Evolutionary conservation across 75 land plant species (phyloP).

Genomic region (Picea glauca): DNA sequence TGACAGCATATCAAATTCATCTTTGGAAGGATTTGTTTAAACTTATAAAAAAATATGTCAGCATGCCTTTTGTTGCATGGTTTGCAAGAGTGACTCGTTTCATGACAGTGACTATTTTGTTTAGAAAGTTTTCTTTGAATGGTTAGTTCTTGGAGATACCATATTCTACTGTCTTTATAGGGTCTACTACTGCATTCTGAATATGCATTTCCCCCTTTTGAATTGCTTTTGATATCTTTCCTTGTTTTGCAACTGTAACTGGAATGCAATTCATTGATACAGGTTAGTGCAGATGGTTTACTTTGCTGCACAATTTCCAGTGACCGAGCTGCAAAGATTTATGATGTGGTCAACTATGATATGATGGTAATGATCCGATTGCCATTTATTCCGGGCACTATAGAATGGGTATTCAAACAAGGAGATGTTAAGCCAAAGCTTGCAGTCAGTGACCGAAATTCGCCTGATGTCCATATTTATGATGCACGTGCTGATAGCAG

Average conservation of each 20-base stretch:
- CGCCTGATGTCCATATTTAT: conserved; percentile 77
- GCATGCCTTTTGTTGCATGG: background rate
- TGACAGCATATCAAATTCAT: background rate
- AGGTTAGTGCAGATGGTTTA: conserved; percentile 98
- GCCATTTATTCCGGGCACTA: conserved; percentile 71
- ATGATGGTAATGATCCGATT: conserved; percentile 98
- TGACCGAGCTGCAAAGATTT: conserved; percentile 85
- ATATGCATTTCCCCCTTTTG: background rate
- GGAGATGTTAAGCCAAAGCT: conserved; percentile 92
- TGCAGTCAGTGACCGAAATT: conserved; percentile 79
- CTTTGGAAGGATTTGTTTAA: background rate
- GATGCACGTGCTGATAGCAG: conserved; percentile 90
- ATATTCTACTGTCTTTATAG: background rate
- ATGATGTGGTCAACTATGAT: conserved; percentile 98
- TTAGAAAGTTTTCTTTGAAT: background rate
- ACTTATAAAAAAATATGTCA: background rate
- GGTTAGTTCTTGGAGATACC: background rate
- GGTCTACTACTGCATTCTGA: background rate
- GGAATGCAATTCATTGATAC: conserved; percentile 47
- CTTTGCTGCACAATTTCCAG: conserved; percentile 96
- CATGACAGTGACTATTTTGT: background rate
- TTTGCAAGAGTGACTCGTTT: background rate
- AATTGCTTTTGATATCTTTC: background rate
- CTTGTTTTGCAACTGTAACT: conserved; percentile 14
- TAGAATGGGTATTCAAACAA: conserved; percentile 94